Evolutionary conservation across 331 rosid genomes (phyloP), one percentile per base, ranked within the genome.

Genomic region (Cydonia oblonga): DNA sequence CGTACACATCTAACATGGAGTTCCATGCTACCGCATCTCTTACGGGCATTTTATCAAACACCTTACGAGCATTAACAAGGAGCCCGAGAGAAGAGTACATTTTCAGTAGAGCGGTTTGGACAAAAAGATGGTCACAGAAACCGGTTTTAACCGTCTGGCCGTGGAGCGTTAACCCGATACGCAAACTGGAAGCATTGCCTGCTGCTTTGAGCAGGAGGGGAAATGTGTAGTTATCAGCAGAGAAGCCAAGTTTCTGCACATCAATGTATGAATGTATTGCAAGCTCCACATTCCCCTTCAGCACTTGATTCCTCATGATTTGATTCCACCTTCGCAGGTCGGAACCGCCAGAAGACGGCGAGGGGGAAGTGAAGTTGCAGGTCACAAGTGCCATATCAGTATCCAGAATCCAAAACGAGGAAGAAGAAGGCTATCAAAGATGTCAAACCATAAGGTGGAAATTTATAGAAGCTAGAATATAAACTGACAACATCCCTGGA

Each of bases 1-100:
- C 67, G 40, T 74, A 78, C 9, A 64, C 79, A 29, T 78, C 67
- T 46, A 74, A 24, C 77, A 81, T 78, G 25, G 82, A 78, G 76
- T 69, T 77, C 85, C 80, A 78, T 1, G 82, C 85, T 3, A 70
- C 77, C 46, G 52, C 26, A 66, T 81, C 85, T 42, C 56, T 78
- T 30, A 12, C 29, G 29, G 54, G 76, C 80, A 81, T 74, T 51
- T 58, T 81, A 22, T 69, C 82, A 54, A 81, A 70, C 76, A 30
- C 59, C n/a, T 61, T 76, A 14, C 72, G 53, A 15, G 84, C 81
- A 67, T 59, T 56, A 24, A 26, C 64, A 2, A 61, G 14, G 2
- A 53, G 35, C 2, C 68, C 75, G 15, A 76, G 26, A 40, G 51
- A 28, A 0, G 78, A 26, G 18, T 76, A 80, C 75, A 71, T 16